Evolutionary conservation across 495 filamentous ascomycete genomes (phyloP).

Genomic region (Daldinia concentrica): DNA sequence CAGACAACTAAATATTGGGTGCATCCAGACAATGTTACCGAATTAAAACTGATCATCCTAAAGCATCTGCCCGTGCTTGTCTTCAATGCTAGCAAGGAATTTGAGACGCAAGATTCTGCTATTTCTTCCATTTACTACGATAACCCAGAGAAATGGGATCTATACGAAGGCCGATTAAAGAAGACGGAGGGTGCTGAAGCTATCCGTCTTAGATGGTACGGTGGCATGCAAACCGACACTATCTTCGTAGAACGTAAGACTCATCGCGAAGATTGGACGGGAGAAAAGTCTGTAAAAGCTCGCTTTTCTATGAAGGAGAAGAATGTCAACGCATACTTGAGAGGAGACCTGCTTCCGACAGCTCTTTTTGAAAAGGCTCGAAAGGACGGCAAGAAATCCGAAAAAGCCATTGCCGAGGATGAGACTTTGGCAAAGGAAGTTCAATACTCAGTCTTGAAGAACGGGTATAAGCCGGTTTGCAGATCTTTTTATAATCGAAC

Average conservation of each 20-base stretch:
- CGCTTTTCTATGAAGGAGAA: constrained; percentile 96
- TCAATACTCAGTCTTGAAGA: constrained; percentile 89
- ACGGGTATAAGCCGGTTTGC: constrained; percentile 83
- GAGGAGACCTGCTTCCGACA: constrained; percentile 80
- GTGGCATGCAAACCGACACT: constrained; percentile 90
- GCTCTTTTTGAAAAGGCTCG: constrained; percentile 93
- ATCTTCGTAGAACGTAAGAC: constrained; percentile 99
- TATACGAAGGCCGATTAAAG: constrained; percentile 93
- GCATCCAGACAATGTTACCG: constrained; percentile 97
- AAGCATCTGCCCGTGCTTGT: constrained; percentile 98
- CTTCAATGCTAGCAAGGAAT: constrained; percentile 97
- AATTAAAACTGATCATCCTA: constrained; percentile 94
- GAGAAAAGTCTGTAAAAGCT: constrained; percentile 98
- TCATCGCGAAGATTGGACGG: constrained; percentile 98
- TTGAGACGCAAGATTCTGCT: constrained; percentile 85
- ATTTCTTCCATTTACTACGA: constrained; percentile 99
- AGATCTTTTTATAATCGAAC: constrained; percentile 97
- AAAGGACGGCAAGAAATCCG: constrained; percentile 90
- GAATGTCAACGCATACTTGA: constrained; percentile 88
- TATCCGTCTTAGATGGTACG: constrained; percentile 96
- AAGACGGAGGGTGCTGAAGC: constrained; percentile 98
- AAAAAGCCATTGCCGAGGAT: constrained; percentile 86
- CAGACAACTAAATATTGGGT: constrained; percentile 99
- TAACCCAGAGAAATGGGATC: constrained; percentile 89
- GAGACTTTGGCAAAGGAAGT: constrained; percentile 91